Conservation (phyloP, 345 rosid species). For the Mangifera indica region DNA sequence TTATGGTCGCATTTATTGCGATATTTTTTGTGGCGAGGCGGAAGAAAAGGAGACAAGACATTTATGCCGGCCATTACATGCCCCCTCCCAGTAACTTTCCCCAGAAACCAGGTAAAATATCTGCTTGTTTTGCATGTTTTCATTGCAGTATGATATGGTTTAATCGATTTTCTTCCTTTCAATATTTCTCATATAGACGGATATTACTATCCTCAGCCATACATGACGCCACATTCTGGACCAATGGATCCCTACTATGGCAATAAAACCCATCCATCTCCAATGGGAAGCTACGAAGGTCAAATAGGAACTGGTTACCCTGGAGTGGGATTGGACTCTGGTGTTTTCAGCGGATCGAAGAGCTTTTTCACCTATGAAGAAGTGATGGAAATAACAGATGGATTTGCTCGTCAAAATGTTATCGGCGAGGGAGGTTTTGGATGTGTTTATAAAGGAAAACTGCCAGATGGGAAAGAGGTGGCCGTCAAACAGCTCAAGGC, state of each 20-base stretch:
- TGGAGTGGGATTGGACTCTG: slow-evolving; percentile 50
- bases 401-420: slow-evolving; percentile 64
- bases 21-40: slow-evolving; percentile 37
- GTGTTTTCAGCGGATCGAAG: slow-evolving; percentile 46
- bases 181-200: slow-evolving; percentile 42
- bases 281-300: slow-evolving; percentile 51
- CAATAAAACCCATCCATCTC: slow-evolving; percentile 35
- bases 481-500: slow-evolving; percentile 94
- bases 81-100: slow-evolving; percentile 53
- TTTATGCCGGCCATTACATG: slow-evolving; percentile 34
- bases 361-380: slow-evolving; percentile 68
- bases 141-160: background rate
- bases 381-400: slow-evolving; percentile 77
- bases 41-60: slow-evolving; percentile 42
- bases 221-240: slow-evolving; percentile 36
- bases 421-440: slow-evolving; percentile 98
- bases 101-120: slow-evolving; percentile 47
- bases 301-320: slow-evolving; percentile 24
- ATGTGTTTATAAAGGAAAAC: slow-evolving; percentile 67
- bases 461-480: slow-evolving; percentile 54
- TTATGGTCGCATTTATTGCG: slow-evolving; percentile 54
- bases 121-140: background rate
- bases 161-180: background rate
- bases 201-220: slow-evolving; percentile 46
- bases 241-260: slow-evolving; percentile 36